Percentiles rank a stretch among this genome's conserved stretches.
phyloP scores from a whole-genome alignment of 2,329 filamentous ascomycete species.

The Epichloe elymi region DNA sequence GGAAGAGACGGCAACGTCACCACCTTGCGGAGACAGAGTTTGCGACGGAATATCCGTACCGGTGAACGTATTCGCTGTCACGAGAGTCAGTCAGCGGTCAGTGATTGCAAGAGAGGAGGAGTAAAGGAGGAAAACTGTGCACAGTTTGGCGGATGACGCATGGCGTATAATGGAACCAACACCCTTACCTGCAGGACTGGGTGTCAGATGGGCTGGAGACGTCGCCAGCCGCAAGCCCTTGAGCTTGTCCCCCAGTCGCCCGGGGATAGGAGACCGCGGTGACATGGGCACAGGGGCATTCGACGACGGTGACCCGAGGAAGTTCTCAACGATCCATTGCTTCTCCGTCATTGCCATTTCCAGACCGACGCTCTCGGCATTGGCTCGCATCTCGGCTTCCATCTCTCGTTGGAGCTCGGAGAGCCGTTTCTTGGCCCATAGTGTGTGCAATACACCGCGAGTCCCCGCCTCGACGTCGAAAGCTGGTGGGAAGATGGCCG shows the following conservation, averaged over 20 bases:
- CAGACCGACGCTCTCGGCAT: conserved; percentile 69
- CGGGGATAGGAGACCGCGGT: conserved; percentile 52
- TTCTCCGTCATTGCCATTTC: conserved; percentile 76
- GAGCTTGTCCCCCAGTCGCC: conserved; percentile 62
- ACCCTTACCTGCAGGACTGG: conserved; percentile 36
- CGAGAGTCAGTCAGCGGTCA: not conserved
- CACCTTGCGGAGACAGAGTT: conserved; percentile 18
- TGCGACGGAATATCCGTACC: conserved; percentile 19
- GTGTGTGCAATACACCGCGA: conserved; percentile 74
- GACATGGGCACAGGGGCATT: conserved; percentile 25
- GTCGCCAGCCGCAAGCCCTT: conserved; percentile 69
- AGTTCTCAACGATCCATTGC: conserved; percentile 74
- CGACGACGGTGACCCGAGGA: conserved; percentile 27
- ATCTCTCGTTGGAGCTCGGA: conserved; percentile 68
- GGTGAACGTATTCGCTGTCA: conserved; percentile 23
- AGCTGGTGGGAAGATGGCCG: conserved; percentile 72
- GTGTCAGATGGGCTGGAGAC: conserved; percentile 48
- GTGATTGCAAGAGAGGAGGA: not conserved
- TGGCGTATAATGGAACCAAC: not conserved
- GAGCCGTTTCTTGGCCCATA: conserved; percentile 78
- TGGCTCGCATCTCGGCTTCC: conserved; percentile 54
- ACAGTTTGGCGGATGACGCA: too few species aligned
- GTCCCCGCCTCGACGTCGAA: conserved; percentile 58
- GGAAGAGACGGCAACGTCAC: conserved; percentile 23
- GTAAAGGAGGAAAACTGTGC: not conserved